Base-by-base conservation (phyloP, 148 eudicot species). In the Arctostaphylos glauca region DNA sequence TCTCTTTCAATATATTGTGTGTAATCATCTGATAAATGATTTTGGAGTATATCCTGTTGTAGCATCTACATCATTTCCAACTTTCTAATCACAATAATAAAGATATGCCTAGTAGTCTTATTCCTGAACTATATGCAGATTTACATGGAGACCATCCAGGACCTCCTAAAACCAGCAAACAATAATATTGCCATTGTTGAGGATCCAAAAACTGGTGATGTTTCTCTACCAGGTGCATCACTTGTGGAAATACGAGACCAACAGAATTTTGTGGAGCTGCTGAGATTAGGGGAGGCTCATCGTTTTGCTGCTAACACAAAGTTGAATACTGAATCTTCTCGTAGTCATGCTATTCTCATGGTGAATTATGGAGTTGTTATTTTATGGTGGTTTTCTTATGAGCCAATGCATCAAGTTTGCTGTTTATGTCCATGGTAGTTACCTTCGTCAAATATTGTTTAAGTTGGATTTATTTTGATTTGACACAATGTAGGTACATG, bases 121-220 rank as follows among this genome's bases (percentile, higher is more conserved):
- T 31, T 83, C 64, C 15, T 67, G 38, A 23, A 67, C 19, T 41
- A 18, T 75, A 4, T 85, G 89, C 91, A 95, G 98, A 89, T 95
- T 81, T 95, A 95, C 75, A 95, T 95, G 98, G 98, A 95, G 83
- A 89, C 92, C n/a, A 95, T 95, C 85, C 98, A 95, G 85, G 98
- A 95, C 84, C 97, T 95, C 31, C 88, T 95, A 21, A 91, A 93
- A 87, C 98, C 98, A 54, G 84, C 90, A 86, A 95, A 95, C 90
- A 97, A 95, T 88, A 95, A 93, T 86, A 95, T 95, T 79, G 84
- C 98, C 62, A 95, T 95, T 50, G 92, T 89, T 41, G 98, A 95
- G 87, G 98, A 95, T 86, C 92, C 92, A 56, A 91, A 88, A 87
- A 92, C 96, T 59, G 98, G 98, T 80, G 97, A 95, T 88, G 96